A percentile compares a stretch with the other conserved stretches of the same genome.
These are phyloP conservation scores for Vinca major DNA, from an alignment of 305 asterid genomes.

Conservation along the genomic window DNA sequence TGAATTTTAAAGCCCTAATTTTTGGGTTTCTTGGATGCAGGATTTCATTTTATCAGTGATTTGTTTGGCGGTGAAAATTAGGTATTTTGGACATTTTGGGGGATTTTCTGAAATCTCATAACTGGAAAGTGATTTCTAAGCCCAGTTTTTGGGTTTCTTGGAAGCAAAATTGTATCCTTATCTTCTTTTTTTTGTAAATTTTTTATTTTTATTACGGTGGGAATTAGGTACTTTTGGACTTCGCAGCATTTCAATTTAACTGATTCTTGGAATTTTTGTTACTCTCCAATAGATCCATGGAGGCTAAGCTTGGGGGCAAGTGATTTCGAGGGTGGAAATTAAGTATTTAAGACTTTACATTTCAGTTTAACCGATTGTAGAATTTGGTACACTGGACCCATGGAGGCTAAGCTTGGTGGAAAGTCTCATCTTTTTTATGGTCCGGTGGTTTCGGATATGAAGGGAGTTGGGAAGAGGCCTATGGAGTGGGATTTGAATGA, in stretches of 20 bases:
- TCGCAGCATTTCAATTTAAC: background rate
- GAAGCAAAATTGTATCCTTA: too few species aligned
- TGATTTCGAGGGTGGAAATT: constrained; percentile 4
- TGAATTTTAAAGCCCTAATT: too few species aligned
- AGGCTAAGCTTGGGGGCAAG: background rate
- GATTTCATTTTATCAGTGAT: background rate
- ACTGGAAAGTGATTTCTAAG: too few species aligned
- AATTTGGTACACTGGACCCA: constrained; percentile 18
- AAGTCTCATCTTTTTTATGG: constrained; percentile 44
- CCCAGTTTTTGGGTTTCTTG: too few species aligned
- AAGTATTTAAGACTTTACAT: background rate
- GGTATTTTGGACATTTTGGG: too few species aligned
- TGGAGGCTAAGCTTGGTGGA: constrained; percentile 50
- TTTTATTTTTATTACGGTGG: too few species aligned
- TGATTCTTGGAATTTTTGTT: constrained; percentile 9
- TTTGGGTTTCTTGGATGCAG: background rate
- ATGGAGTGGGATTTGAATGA: constrained; percentile 81
- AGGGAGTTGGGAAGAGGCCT: constrained; percentile 46
- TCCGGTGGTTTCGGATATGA: constrained; percentile 45
- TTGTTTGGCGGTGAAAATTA: too few species aligned
- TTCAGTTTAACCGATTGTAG: constrained; percentile 4
- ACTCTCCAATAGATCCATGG: background rate
- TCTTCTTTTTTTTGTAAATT: too few species aligned
- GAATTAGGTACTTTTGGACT: too few species aligned
- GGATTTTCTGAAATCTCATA: too few species aligned